Base-by-base conservation (phyloP, 495 filamentous ascomycete species). In the Extremus antarcticus region DNA sequence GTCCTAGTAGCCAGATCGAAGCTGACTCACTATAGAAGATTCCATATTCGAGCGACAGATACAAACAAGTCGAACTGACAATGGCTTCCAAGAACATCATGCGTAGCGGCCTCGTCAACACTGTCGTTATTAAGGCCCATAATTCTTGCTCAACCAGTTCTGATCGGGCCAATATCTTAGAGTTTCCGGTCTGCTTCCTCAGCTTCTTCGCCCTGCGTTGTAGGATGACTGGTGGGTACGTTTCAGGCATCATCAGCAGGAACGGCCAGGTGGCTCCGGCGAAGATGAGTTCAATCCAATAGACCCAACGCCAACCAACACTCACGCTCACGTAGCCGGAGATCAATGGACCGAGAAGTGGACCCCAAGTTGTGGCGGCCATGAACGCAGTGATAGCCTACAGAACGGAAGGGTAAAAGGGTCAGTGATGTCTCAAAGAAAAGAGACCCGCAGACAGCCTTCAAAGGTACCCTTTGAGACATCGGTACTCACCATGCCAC, bases 311-410 rank as follows among this genome's bases (percentile, higher is more conserved):
- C 79, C 78, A 83, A 1, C 56, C 59, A 2, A 67, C 43, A 1
- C 39, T 24, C 0, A 56, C 24, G 2, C 61, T 47, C 0, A 68
- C 53, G 54, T 62, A 73, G 10, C 70, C 70, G 0, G 70, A 71
- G 1, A 70, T 65, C 10, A 65, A 61, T 8, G 71, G 71, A 2
- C 70, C 70, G 0, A 67, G 32, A 17, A 71, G 41, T 0, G 71
- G 71, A 10, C 71, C 71, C 24, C 61, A 71, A 2, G 65, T 68
- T 1, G 68, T 71, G 67, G 84, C 82, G 25, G 76, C 79, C 78
- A 84, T 86, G 67, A 87, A 90, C 3, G 78, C 66, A 0, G 83
- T 78, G 78, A 90, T 84, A 2, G 81, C 82, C n/a, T n/a, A n/a
- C n/a, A n/a, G n/a, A n/a, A n/a, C n/a, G n/a, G n/a, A n/a, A n/a